These are phyloP conservation scores for Fusarium continuum DNA, from an alignment of 2,329 filamentous ascomycete genomes.

Conservation along the genomic window DNA sequence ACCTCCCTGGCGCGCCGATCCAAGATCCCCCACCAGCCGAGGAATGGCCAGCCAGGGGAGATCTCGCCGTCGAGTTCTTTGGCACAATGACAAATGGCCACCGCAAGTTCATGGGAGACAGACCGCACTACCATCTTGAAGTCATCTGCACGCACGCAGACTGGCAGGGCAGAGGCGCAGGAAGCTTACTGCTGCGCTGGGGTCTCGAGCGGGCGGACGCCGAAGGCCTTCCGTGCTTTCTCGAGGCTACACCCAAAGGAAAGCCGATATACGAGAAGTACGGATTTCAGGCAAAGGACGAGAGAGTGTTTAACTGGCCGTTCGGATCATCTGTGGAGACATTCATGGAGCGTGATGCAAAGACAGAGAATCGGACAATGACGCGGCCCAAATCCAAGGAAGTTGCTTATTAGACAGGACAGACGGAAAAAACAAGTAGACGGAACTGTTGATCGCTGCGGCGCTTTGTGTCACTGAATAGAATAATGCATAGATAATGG, in stretches of 20 bases:
- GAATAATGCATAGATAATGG: not conserved
- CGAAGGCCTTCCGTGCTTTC: slow-evolving; percentile 54
- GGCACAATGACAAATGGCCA: slow-evolving; percentile 49
- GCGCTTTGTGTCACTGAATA: slow-evolving; percentile 24
- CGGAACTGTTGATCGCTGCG: slow-evolving; percentile 7
- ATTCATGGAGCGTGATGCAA: slow-evolving; percentile 49
- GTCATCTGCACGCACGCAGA: slow-evolving; percentile 55
- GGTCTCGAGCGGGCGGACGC: slow-evolving; percentile 57
- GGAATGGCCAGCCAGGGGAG: slow-evolving; percentile 53
- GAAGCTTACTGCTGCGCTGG: slow-evolving; percentile 56
- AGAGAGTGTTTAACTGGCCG: slow-evolving; percentile 48
- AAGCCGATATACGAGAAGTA: slow-evolving; percentile 58
- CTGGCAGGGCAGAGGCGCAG: slow-evolving; percentile 58
- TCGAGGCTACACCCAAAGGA: slow-evolving; percentile 61
- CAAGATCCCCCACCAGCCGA: slow-evolving; percentile 41
- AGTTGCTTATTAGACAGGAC: too few relatives aligned
- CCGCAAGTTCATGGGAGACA: slow-evolving; percentile 50
- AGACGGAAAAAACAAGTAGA: too few relatives aligned
- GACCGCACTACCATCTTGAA: slow-evolving; percentile 61
- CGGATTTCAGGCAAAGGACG: slow-evolving; percentile 56
- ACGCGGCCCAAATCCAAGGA: slow-evolving; percentile 16
- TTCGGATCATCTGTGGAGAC: slow-evolving; percentile 46
- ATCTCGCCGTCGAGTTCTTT: slow-evolving; percentile 55
- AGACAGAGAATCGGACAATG: slow-evolving; percentile 12
- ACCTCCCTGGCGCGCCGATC: slow-evolving; percentile 42